Evolutionary conservation across 495 filamentous ascomycete species (phyloP), one percentile per base, ranked within the genome.

Genomic region (Penicillium parvum): DNA sequence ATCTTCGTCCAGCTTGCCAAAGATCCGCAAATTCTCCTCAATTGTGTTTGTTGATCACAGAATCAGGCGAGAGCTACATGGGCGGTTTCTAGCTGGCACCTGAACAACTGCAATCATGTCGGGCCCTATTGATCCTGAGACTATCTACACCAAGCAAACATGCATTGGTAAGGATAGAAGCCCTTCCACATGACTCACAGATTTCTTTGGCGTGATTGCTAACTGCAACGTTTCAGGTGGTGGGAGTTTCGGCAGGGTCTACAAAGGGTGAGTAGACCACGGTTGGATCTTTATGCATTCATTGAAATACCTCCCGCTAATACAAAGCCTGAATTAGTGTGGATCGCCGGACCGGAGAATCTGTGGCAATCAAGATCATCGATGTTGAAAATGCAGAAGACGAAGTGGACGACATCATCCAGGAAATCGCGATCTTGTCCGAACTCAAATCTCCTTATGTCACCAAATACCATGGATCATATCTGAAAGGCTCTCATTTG

Each of bases 331-430:
- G 20, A 16, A 23, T 4, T 14, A 95, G 88, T 17, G 83, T 95
- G 35, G 86, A 95, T 65, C 87, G 84, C 54, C 77, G 83, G 3
- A 90, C 84, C 9, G 89, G 88, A 32, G 82, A 89, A 61, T 79
- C 87, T 9, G 88, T 95, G 9, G 90, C 90, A 15, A 95, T 95
- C 69, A 99, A 96, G 60, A 76, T 95, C 48, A 96, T 99, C 61
- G 92, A 99, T 55, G 90, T 99, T 49, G 92, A 99, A 64, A 92
- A 88, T 62, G 92, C 90, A 57, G 92, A 96, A 65, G 92, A 99
- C 56, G 92, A 99, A 62, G 92, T 99, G 34, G 88, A 95, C 63
- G 92, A 99, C 65, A 97, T 99, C 56, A 95, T 97, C 55, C 88
- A 95, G 55, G 92, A 99, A 63, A 97, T 99, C 51, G 84, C 88